These are phyloP conservation scores for Colletotrichum falcatum DNA, from an alignment of 2,329 filamentous ascomycete species.

Conservation along the genomic window DNA sequence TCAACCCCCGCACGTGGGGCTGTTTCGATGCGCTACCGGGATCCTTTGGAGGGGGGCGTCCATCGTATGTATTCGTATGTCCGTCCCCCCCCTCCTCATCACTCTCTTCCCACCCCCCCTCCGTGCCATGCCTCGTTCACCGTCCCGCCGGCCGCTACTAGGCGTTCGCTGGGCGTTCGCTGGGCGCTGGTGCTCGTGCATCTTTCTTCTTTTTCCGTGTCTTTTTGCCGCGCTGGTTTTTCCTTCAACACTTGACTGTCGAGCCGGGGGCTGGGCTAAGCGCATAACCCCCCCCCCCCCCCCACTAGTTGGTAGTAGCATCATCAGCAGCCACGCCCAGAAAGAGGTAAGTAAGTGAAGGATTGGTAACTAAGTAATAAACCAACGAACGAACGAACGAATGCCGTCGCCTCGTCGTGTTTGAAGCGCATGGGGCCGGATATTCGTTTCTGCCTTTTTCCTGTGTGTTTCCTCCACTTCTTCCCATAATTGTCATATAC, in stretches of 20 bases:
- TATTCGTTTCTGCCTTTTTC: slow-evolving; percentile 5
- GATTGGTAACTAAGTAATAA: neutral
- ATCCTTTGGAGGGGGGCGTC: slow-evolving; percentile 16
- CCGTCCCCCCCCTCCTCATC: neutral
- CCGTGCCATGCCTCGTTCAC: slow-evolving; percentile 16
- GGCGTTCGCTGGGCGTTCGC: neutral
- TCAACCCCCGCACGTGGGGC: slow-evolving; percentile 39
- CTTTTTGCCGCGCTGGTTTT: neutral
- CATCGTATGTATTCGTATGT: slow-evolving; percentile 10
- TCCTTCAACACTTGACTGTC: neutral
- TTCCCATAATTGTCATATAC: neutral
- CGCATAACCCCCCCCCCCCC: no score
- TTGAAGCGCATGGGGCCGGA: slow-evolving; percentile 1
- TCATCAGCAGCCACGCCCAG: neutral
- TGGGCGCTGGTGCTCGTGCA: neutral
- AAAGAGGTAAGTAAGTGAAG: neutral
- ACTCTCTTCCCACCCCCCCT: neutral
- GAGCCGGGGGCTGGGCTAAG: neutral
- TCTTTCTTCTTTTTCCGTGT: neutral
- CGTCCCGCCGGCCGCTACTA: neutral
- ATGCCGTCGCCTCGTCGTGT: neutral
- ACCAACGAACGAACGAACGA: neutral
- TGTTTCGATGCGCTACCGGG: slow-evolving; percentile 41
- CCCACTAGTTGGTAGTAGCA: neutral
- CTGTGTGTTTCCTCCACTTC: neutral